Percentiles rank a stretch among this genome's conserved stretches.
Conservation (phyloP, 768 basidiomycete genomes). For the Macrolepiota albuminosa region DNA sequence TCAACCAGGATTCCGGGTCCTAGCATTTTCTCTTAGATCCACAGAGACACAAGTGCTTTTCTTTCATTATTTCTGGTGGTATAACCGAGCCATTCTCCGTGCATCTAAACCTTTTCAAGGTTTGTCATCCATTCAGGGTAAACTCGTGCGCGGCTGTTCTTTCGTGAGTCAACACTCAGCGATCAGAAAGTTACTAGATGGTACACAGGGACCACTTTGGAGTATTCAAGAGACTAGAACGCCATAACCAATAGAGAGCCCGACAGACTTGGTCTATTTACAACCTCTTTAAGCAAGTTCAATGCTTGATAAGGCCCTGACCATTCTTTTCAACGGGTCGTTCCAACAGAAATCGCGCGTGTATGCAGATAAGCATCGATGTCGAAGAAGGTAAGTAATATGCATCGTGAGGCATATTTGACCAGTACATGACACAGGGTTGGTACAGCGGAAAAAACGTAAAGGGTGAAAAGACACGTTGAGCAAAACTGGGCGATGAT, state of each 20-base stretch:
- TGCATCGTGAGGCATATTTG: too few species aligned
- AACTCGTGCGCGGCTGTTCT: not conserved
- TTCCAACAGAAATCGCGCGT: not conserved
- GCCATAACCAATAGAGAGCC: too few species aligned
- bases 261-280: not conserved
- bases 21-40: not conserved
- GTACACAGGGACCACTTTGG: not conserved
- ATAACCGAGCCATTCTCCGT: too few species aligned
- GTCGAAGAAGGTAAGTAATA: not conserved
- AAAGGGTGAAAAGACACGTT: not conserved
- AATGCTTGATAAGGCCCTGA: not conserved
- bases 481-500: not conserved
- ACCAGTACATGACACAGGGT: not conserved
- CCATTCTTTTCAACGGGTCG: not conserved
- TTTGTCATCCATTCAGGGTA: too few species aligned
- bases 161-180: not conserved
- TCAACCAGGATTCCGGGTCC: not conserved
- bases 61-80: not conserved
- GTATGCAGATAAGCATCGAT: not conserved
- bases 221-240: too few species aligned
- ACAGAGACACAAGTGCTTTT: not conserved
- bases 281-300: too few species aligned
- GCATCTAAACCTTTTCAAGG: not conserved
- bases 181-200: not conserved
- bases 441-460: not conserved